Conservation (phyloP, 2,329 filamentous ascomycete genomes). For the Xylariomycetidae sp. region DNA sequence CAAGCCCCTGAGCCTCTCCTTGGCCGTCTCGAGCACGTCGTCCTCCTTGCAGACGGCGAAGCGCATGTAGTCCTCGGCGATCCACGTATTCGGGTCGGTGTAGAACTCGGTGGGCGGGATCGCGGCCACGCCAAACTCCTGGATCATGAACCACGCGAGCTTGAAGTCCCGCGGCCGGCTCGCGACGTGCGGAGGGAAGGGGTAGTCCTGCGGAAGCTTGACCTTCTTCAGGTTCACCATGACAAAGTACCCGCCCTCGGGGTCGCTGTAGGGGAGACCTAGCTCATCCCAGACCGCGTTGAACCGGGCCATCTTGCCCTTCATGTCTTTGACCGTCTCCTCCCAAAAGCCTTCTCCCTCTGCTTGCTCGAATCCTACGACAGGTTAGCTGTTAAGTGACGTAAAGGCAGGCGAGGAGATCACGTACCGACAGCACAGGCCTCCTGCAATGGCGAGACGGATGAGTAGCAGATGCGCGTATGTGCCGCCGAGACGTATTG, state of each 20-base stretch:
- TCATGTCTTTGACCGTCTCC: slow-evolving; percentile 78
- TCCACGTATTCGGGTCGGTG: slow-evolving; percentile 73
- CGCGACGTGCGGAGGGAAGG: slow-evolving; percentile 85
- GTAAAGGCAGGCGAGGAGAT: not conserved
- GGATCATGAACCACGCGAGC: slow-evolving; percentile 93
- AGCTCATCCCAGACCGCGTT: slow-evolving; percentile 77
- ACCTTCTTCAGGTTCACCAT: slow-evolving; percentile 91
- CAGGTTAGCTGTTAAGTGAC: slow-evolving; percentile 4
- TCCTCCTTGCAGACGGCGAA: slow-evolving; percentile 98
- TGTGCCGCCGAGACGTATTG: slow-evolving; percentile 90
- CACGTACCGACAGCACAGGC: slow-evolving; percentile 72
- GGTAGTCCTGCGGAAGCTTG: slow-evolving; percentile 74
- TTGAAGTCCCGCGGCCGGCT: slow-evolving; percentile 88
- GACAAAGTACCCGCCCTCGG: slow-evolving; percentile 96
- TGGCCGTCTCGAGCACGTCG: slow-evolving; percentile 73
- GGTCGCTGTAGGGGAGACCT: slow-evolving; percentile 77
- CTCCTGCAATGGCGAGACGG: slow-evolving; percentile 89
- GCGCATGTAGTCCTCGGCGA: slow-evolving; percentile 88
- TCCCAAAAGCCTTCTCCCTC: slow-evolving; percentile 86
- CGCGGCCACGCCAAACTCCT: slow-evolving; percentile 89
- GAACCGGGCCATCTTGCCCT: slow-evolving; percentile 80
- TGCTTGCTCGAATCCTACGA: slow-evolving; percentile 74
- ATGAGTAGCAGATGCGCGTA: slow-evolving; percentile 93
- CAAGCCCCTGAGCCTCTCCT: slow-evolving; percentile 67
- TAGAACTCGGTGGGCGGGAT: slow-evolving; percentile 98